Base-by-base conservation (phyloP, 345 rosid species). In the Salix dunnii region DNA sequence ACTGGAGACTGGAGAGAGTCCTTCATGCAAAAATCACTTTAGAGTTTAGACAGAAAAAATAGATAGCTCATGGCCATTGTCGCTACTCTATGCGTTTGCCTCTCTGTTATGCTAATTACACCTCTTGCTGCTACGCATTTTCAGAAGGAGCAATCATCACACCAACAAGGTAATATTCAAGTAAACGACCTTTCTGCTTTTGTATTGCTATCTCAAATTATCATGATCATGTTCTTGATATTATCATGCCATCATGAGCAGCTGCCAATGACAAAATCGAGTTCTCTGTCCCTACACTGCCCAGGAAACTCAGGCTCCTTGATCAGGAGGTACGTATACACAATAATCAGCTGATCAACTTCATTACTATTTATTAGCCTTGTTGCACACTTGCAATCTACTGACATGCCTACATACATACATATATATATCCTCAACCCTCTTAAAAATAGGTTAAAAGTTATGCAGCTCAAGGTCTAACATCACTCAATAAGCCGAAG, bases 281-380 rank as follows among this genome's bases (percentile, higher is more conserved):
- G 51, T 6, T 68, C 38, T 42, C 67, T 33, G 63, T 31, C 35
- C 67, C 79, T 6, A 14, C 71, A 11, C 79, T 81, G 74, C 89
- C 87, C 36, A 87, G 89, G 74, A 87, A 87, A 85, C 85, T 87
- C 60, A 75, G 79, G 48, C 35, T 81, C 60, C 35, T 81, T 53
- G 79, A 77, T 27, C 40, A 61, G 70, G 79, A 84, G 64, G 83
- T 58, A 70, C 77, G 78, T 55, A 49, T n/a, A 30, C 64, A 21
- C 40, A 5, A 20, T 35, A 28, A 64, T 20, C 58, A 16, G 18
- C 68, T 31, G 35, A 27, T 64, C 14, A 9, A 0, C 36, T 18
- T 64, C 35, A 30, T 64, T 31, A 11, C 40, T 27, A 2, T 31
- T 31, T 27, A 8, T 65, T 18, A 13, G 31, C 23, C 36, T 20